Base-by-base conservation (phyloP, 2,329 filamentous ascomycete species). In the Sphaerulina musiva region DNA sequence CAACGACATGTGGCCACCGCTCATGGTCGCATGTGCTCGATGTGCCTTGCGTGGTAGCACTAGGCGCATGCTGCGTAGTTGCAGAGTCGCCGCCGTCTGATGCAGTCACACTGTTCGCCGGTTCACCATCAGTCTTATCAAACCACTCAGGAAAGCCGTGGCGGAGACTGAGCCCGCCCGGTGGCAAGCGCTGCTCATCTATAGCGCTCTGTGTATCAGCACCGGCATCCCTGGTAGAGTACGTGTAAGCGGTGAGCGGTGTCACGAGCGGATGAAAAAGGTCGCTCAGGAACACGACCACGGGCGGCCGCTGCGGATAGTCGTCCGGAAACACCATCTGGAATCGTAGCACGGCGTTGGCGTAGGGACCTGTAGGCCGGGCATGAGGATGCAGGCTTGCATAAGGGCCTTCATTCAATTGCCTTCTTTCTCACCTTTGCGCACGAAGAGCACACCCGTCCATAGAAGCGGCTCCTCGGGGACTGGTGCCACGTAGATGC, bases 61-160 rank as follows among this genome's bases (percentile, higher is more conserved):
- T 41, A 44, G 53, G 34, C 8, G 44, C 48, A 12, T 51, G 39
- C 45, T 49, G 49, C 48, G 48, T n/a, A n/a, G 12, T 38, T 38
- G 34, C 10, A 7, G 34, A 38, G 10, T 11, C 34, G 10, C 10
- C 34, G 8, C 6, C 46, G 32, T 43, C 47, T 4, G 41, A 47
- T 43, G 49, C 46, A 32, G 41, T 41, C n/a, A 41, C 42, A n/a
- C 47, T 51, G 7, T 23, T 45, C 3, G 14, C 41, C n/a, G 32
- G 38, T 10, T 48, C 53, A 10, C 46, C 34, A 7, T 59, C 48
- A 42, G 36, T 40, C n/a, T 26, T 34, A 32, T 44, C 47, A 42
- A 95, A 95, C 92, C 92, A 97, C 50, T 81, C 78, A 1, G 91
- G 89, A 68, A 97, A 97, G 11, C 89, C 92, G 74, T 96, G 88